Evolutionary conservation across 805 yeast species (phyloP).

Genomic region (Kodamaea fukazawae): DNA sequence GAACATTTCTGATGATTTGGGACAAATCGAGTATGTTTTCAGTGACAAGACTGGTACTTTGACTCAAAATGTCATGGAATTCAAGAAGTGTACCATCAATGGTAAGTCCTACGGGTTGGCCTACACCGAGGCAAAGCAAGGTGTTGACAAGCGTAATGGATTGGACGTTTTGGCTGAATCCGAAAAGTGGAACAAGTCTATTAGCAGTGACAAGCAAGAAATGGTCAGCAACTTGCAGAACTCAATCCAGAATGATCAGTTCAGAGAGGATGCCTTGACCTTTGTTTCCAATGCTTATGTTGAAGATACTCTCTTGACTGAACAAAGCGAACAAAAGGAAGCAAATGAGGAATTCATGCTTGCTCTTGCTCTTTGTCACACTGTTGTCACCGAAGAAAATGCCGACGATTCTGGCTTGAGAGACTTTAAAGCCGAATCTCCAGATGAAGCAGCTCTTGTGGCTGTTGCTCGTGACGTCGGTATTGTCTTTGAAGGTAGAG

Average conservation of each 20-base stretch:
- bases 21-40: conserved; percentile 81
- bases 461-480: conserved; percentile 74
- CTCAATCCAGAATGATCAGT: conserved; percentile 26
- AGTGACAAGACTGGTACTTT: conserved; percentile 84
- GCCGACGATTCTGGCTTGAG: conserved; percentile 38
- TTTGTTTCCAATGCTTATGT: conserved; percentile 62
- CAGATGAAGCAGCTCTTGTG: conserved; percentile 82
- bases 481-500: conserved; percentile 54
- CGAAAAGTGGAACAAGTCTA: conserved; percentile 48
- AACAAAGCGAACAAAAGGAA: conserved; percentile 35
- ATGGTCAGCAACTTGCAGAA: conserved; percentile 46
- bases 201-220: conserved; percentile 53
- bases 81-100: conserved; percentile 73
- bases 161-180: conserved; percentile 66
- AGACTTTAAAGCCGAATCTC: conserved; percentile 73
- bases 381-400: conserved; percentile 61
- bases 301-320: conserved; percentile 45
- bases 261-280: conserved; percentile 50
- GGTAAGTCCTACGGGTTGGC: conserved; percentile 76
- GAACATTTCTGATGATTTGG: conserved; percentile 83
- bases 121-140: conserved; percentile 80
- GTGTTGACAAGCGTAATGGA: conserved; percentile 75
- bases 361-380: conserved; percentile 70
- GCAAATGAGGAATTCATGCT: conserved; percentile 59
- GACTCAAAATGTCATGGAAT: conserved; percentile 84